Evolutionary conservation across 805 yeast genomes (phyloP).

Genomic region (Metschnikowia corniflorae): DNA sequence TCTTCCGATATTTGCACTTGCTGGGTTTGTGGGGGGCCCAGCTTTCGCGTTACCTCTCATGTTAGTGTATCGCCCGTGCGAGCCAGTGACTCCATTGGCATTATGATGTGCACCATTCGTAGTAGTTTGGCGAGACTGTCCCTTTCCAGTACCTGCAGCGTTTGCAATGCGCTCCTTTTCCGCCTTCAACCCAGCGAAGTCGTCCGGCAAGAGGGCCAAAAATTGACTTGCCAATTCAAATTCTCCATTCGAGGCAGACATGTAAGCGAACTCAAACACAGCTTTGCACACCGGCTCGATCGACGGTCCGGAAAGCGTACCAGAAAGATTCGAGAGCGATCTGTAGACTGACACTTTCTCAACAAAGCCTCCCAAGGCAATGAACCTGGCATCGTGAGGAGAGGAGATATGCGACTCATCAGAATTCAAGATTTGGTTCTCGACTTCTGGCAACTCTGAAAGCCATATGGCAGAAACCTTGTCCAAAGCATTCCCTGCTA

Average conservation of each 20-base stretch:
- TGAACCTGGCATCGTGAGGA: slow-evolving; percentile 79
- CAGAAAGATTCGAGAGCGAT: slow-evolving; percentile 40
- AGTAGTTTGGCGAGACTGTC: background rate
- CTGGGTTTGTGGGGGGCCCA: too few species aligned
- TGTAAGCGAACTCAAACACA: slow-evolving; percentile 76
- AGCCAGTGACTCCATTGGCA: slow-evolving; percentile 4
- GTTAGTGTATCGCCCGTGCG: slow-evolving; percentile 5
- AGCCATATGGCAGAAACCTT: slow-evolving; percentile 83
- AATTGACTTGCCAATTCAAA: slow-evolving; percentile 75
- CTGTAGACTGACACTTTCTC: slow-evolving; percentile 80
- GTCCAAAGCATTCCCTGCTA: slow-evolving; percentile 78
- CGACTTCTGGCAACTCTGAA: slow-evolving; percentile 53
- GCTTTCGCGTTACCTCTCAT: slow-evolving; percentile 1
- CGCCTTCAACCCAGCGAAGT: slow-evolving; percentile 60
- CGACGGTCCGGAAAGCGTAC: slow-evolving; percentile 39
- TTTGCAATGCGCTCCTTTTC: slow-evolving; percentile 78
- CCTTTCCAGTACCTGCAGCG: slow-evolving; percentile 56
- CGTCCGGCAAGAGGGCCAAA: slow-evolving; percentile 67
- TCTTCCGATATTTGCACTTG: slow-evolving; percentile 1
- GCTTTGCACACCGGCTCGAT: slow-evolving; percentile 53
- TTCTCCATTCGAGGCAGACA: slow-evolving; percentile 78
- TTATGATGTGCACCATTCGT: background rate
- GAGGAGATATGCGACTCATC: slow-evolving; percentile 46
- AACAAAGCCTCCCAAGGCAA: slow-evolving; percentile 74
- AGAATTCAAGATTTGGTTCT: slow-evolving; percentile 41